A percentile compares a stretch with the other conserved stretches of the same genome.
phyloP scores from a whole-genome alignment of 1,284 basidiomycete genomes.

The Ustilago lituana region DNA sequence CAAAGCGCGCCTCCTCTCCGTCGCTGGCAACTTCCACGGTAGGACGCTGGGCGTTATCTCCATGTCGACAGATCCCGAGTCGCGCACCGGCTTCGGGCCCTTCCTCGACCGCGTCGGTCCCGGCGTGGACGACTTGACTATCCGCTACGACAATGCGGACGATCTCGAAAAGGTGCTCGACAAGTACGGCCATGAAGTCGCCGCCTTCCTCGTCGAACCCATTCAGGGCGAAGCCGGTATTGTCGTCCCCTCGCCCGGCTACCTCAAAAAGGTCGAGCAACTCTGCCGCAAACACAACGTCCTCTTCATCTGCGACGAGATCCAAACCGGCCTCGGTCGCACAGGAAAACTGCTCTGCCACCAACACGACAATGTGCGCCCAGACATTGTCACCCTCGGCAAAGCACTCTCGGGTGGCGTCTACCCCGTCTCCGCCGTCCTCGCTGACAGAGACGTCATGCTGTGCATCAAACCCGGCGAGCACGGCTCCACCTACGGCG shows the following conservation, averaged over 20 bases:
- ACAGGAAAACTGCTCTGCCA: slow-evolving; percentile 71
- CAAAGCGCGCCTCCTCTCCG: slow-evolving; percentile 87
- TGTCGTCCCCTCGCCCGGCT: slow-evolving; percentile 89
- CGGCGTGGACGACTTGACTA: slow-evolving; percentile 57
- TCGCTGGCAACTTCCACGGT: slow-evolving; percentile 93
- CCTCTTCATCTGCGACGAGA: slow-evolving; percentile 94
- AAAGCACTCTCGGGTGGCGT: slow-evolving; percentile 97
- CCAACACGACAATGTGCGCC: slow-evolving; percentile 82
- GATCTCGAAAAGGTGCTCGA: slow-evolving; percentile 86
- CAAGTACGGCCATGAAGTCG: slow-evolving; percentile 82
- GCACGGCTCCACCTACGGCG: slow-evolving; percentile 85
- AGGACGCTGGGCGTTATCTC: slow-evolving; percentile 88
- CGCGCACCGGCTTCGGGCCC: slow-evolving; percentile 86
- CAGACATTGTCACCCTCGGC: slow-evolving; percentile 91
- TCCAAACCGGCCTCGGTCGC: slow-evolving; percentile 76
- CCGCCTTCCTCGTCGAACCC: slow-evolving; percentile 94
- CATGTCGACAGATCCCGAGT: slow-evolving; percentile 97
- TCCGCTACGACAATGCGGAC: slow-evolving; percentile 68
- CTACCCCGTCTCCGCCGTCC: slow-evolving; percentile 94
- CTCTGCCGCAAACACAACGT: slow-evolving; percentile 95
- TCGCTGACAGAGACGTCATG: slow-evolving; percentile 90
- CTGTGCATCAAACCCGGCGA: slow-evolving; percentile 95
- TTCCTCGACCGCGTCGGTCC: slow-evolving; percentile 88
- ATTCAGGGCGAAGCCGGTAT: slow-evolving; percentile 99
- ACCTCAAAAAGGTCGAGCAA: slow-evolving; percentile 79